Evolutionary conservation across 768 basidiomycete genomes (phyloP), one percentile per base, ranked within the genome.

Genomic region (Mycena filopes): DNA sequence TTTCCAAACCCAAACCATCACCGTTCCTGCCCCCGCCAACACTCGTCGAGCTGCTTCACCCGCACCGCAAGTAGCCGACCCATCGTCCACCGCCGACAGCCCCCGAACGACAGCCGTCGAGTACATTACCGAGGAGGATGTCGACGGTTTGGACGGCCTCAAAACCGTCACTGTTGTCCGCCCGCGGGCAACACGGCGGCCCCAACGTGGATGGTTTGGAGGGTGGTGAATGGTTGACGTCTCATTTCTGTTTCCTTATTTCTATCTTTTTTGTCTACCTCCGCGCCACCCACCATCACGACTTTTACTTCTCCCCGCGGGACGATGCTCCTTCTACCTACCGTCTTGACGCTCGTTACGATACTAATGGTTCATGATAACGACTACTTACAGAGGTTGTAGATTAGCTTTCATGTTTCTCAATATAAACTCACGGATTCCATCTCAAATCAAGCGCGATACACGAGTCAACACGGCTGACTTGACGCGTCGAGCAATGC

Each of bases 61-160:
- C 23, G 85, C 87, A 29, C 93, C 93, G 8, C 87, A 90, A 72
- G 84, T 83, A 9, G 82, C 82, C 29, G 86, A 85, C 23, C 79
- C 85, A n/a, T 81, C 84, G 12, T 82, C 86, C 38, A 84, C 85
- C 9, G 25, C 87, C n/a, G 81, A 83, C 7, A 88, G 87, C 73
- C 92, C 91, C 20, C 87, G 86, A 65, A 94, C 93, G 26, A 94
- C 92, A 16, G 86, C 90, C 15, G 81, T 94, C 26, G 90, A 87
- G 68, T 81, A 90, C 43, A 72, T 88, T 42, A 87, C 88, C 38
- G 91, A 93, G 58, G 88, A 89, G 43, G 84, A 85, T 48, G 83
- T 77, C 53, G 81, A 82, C 42, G 78, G 31, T 23, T 20, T 23
- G 20, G 55, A 83, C 8, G 80, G 80, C 23, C 76, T 67, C 50